Base-by-base conservation (phyloP, 805 yeast genomes). In the Ogataea methylovora region DNA sequence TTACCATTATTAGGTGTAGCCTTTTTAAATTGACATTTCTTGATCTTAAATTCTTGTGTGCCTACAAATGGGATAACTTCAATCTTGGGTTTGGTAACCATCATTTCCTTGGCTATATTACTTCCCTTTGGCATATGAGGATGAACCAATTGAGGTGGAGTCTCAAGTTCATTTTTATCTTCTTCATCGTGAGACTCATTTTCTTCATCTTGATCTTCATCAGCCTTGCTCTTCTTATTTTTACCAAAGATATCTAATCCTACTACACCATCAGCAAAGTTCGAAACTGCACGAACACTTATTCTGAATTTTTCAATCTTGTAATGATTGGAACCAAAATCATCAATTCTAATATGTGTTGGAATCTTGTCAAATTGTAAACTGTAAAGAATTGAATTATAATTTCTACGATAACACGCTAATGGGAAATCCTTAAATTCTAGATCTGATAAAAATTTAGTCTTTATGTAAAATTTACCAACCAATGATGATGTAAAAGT, bases 1-100 rank as follows among this genome's bases (percentile, higher is more conserved):
- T 69, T 70, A 16, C 72, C 72, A 42, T 68, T 69, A 42, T 70
- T 70, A 9, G 76, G 73, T 3, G 76, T 70, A 15, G 76, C 73
- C 42, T 58, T 69, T 31, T 64, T 63, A 51, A 71, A 71, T 42
- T 69, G 73, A 13, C 68, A 51, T 44, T 64, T 66, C 34, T 58
- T 63, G 15, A 69, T 49, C 10, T 52, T 44, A 40, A 56, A 62
- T 8, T n/a, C 29, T 15, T 29, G 37, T 16, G 24, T 15, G 7
- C 43, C 36, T 24, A 33, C 18, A 36, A 38, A 38, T 24, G 45
- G 39, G 8, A 36, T 33, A 19, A 27, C 18, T 10, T 34, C 13
- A 20, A 31, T 8, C 12, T 16, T 9, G 5, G 31, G 5, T 8
- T 29, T 27, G 5, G 30, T 10, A 12, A 13, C 17, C 8, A 25